phyloP scores from a whole-genome alignment of 768 basidiomycete species.

The Lentinula edodes region DNA sequence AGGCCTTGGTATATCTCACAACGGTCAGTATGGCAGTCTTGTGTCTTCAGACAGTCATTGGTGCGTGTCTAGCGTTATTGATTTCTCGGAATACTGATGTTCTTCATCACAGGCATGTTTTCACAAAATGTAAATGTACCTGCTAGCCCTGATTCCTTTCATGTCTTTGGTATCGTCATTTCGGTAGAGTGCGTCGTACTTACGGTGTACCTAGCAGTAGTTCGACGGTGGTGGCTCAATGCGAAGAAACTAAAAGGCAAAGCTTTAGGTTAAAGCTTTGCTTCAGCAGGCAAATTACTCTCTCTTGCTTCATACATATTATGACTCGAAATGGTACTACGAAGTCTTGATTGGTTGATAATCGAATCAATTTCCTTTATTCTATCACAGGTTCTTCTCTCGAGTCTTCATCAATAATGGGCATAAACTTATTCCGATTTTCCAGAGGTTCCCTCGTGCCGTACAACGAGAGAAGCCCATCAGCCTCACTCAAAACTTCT shows the following conservation, averaged over 20 bases:
- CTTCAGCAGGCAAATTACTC: not conserved
- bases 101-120: slow-evolving; percentile 44
- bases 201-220: slow-evolving; percentile 36
- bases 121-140: slow-evolving; percentile 68
- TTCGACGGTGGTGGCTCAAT: slow-evolving; percentile 60
- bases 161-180: slow-evolving; percentile 54
- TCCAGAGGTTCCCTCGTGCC: slow-evolving; percentile 13
- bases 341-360: not conserved
- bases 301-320: not conserved
- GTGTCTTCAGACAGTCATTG: slow-evolving; percentile 55
- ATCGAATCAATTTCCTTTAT: not conserved
- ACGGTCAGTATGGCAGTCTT: slow-evolving; percentile 63
- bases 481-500: slow-evolving; percentile 36
- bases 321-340: not conserved
- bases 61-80: slow-evolving; percentile 27
- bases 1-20: slow-evolving; percentile 60
- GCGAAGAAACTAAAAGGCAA: slow-evolving; percentile 36
- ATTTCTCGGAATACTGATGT: not conserved
- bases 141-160: slow-evolving; percentile 41
- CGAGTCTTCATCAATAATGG: slow-evolving; percentile 2
- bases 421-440: not conserved
- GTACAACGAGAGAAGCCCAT: slow-evolving; percentile 27
- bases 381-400: slow-evolving; percentile 2
- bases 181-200: slow-evolving; percentile 39
- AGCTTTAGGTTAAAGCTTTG: not conserved